Base-by-base conservation (phyloP, 495 filamentous ascomycete species). In the Mytilinidion resinicola region DNA sequence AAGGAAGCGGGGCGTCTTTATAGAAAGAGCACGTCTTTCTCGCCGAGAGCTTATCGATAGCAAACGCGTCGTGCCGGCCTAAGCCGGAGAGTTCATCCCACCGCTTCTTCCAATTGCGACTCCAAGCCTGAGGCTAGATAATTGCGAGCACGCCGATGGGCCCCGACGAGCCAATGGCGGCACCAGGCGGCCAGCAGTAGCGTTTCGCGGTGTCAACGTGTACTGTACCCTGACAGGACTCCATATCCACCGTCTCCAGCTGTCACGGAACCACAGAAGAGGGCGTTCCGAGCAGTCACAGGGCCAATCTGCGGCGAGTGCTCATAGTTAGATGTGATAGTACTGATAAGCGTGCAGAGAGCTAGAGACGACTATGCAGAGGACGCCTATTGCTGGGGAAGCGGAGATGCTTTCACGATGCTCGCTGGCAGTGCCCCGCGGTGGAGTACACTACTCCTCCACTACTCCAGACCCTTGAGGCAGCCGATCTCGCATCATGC, bases 11-110 rank as follows among this genome's bases (percentile, higher is more conserved):
- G 33, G 6, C 50, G 38, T 20, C 36, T 60, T 64, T 60, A 64
- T 60, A 64, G 30, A 39, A 14, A 21, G 1, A 49, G 30, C 10
- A 25, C 44, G 44, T 48, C 6, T 12, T 34, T 30, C 47, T 56
- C 50, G 36, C 15, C 53, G 55, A 21, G 36, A 12, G 21, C 52
- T 64, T 63, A 63, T 63, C 61, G 61, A 59, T 59, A 60, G 39
- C 53, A 42, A 39, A 42, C 49, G 34, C 20, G 19, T 17, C 38
- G 20, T 33, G 39, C 48, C 62, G 56, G 53, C 49, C 15, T 1
- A 41, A 57, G 49, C 60, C 60, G 60, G 54, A 53, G 17, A 20
- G 20, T 19, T 48, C 44, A 46, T 37, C 35, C 56, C 61, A 64
- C 61, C 61, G 61, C 57, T 37, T 64, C 47, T 65, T 57, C 37